phyloP scores from a whole-genome alignment of 129 eudicot species.

The Smallanthus sonchifolius region DNA sequence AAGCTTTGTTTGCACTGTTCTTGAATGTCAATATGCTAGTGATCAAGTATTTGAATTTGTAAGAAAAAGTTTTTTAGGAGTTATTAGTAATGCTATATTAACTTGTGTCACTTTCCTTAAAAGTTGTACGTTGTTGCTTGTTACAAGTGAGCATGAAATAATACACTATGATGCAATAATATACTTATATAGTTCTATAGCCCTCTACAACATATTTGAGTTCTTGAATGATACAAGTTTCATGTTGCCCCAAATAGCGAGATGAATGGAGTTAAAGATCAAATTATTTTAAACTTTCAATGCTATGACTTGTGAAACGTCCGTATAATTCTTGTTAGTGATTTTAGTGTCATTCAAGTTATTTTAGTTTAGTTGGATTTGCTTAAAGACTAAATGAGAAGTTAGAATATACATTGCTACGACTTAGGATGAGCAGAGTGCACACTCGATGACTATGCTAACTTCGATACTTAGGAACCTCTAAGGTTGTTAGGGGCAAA shows the following conservation, averaged over 20 bases:
- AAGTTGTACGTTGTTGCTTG: neutral
- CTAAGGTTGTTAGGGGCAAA: no score
- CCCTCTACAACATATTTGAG: neutral
- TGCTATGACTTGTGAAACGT: neutral
- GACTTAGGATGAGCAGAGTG: no score
- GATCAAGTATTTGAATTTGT: neutral
- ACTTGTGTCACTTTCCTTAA: neutral
- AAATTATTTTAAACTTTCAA: neutral
- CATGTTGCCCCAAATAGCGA: neutral
- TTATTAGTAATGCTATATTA: neutral
- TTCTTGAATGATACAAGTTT: no score
- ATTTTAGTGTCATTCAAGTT: no score
- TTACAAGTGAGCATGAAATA: slow-evolving; percentile 1
- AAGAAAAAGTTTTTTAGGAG: slow-evolving; percentile 2
- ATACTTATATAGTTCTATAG: neutral
- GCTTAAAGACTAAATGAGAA: no score
- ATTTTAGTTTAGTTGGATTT: no score
- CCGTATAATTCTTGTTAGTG: no score
- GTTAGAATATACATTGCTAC: no score
- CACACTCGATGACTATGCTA: no score
- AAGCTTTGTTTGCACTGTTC: neutral
- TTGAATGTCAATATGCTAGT: slow-evolving; percentile 12
- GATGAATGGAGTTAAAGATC: neutral
- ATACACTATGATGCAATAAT: neutral
- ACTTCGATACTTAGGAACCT: no score